Evolutionary conservation across 2,329 filamentous ascomycete genomes (phyloP).

Genomic region (Ophiocordyceps camponoti-rufipedis): DNA sequence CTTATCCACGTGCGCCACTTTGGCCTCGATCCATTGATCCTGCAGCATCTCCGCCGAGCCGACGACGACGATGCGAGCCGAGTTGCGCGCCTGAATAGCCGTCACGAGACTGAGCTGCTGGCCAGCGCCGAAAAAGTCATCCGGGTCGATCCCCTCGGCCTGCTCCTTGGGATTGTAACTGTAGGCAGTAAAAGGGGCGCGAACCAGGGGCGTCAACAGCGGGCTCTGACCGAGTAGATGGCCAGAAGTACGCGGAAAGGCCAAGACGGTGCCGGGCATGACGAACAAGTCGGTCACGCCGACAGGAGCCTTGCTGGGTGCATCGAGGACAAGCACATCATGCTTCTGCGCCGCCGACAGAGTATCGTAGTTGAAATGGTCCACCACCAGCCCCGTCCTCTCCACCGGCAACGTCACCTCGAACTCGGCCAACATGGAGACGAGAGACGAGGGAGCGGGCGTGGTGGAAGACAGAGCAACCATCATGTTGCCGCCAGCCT

Average conservation of each 20-base stretch:
- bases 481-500: conserved; percentile 80
- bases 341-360: conserved; percentile 63
- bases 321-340: conserved; percentile 67
- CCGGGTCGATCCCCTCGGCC: conserved; percentile 37
- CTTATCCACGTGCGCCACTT: conserved; percentile 43
- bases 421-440: conserved; percentile 67
- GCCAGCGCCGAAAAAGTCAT: conserved; percentile 74
- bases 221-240: conserved; percentile 65
- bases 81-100: conserved; percentile 79
- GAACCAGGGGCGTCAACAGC: conserved; percentile 64
- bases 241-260: conserved; percentile 66
- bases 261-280: conserved; percentile 37
- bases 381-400: conserved; percentile 69
- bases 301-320: conserved; percentile 43
- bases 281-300: conserved; percentile 65
- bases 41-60: conserved; percentile 76
- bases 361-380: conserved; percentile 89
- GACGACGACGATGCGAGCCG: conserved; percentile 70
- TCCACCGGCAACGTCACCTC: conserved; percentile 78
- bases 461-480: conserved; percentile 60
- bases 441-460: conserved; percentile 53
- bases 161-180: conserved; percentile 90
- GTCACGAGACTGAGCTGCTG: conserved; percentile 73
- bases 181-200: conserved; percentile 73
- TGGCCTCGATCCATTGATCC: conserved; percentile 74